Base-by-base conservation (phyloP, 2,329 filamentous ascomycete species). In the Cephalotrichum gorgonifer region DNA sequence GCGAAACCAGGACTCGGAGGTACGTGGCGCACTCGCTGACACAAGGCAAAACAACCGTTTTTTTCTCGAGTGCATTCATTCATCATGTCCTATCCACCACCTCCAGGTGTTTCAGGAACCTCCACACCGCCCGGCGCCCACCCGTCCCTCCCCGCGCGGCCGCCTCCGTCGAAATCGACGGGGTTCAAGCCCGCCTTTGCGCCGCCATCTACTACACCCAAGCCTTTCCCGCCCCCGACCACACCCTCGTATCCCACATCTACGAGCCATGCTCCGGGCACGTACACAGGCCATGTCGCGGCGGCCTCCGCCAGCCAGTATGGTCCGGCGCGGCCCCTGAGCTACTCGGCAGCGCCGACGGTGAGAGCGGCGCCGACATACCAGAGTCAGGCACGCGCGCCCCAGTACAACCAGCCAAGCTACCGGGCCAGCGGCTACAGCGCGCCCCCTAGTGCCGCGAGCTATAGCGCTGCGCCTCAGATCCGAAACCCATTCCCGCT, bases 21-120 rank as follows among this genome's bases (percentile, higher is more conserved):
- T 48, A 48, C 46, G 46, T 48, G 38, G 26, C 38, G 35, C 46
- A 48, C 14, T 28, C 35, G 38, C 38, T 48, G 46, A 47, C 26
- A 38, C 35, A 48, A 43, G 38, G 28, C 46, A 42, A 39, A 43
- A 31, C 41, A 14, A 27, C 23, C 41, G n/a, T 22, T 48, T 30
- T 20, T 30, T 26, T 38, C 14, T 11, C 47, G 23, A 49, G 47
- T 22, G 22, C 47, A 49, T 59, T 68, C 74, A 69, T 81, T 81
- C 78, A 82, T 81, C 77, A 91, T 91, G 87, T 84, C 86, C 70
- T 88, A 88, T 77, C 84, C 86, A 69, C 84, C 83, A 64, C 85
- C 85, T 85, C 85, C 87, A 88, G 86, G 86, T 79, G 71, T 79
- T 66, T 64, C 73, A 65, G 60, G 51, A 49, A 45, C 62, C 59